Evolutionary conservation across 164 flowering plant genomes (phyloP).

Genomic region (Tetracentron sinense): DNA sequence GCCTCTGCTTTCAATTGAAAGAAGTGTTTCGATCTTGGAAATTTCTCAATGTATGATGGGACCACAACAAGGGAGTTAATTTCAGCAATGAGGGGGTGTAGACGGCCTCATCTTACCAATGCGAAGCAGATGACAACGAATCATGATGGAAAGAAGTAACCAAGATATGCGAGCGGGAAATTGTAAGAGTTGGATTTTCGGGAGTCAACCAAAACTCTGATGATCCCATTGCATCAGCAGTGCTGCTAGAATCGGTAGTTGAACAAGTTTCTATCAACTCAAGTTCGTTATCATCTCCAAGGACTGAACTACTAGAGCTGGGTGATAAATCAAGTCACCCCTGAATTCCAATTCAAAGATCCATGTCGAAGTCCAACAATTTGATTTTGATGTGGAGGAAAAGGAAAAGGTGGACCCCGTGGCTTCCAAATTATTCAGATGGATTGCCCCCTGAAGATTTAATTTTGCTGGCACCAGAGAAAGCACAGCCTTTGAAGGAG

Average conservation of each 20-base stretch:
- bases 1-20: constrained; percentile 18
- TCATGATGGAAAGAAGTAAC: constrained; percentile 12
- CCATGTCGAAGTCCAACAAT: constrained; percentile 3
- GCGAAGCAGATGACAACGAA: constrained; percentile 26
- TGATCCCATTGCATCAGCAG: constrained; percentile 2
- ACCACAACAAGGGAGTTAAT: constrained; percentile 14
- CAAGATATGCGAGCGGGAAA: constrained; percentile 13
- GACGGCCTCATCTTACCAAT: too few species aligned
- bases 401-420: constrained; percentile 18
- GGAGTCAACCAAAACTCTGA: constrained; percentile 5
- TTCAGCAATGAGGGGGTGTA: constrained; percentile 18
- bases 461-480: constrained; percentile 13
- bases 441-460: constrained; percentile 16
- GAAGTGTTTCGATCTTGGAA: constrained; percentile 16
- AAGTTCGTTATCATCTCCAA: constrained; percentile 20
- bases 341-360: constrained; percentile 8
- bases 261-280: constrained; percentile 16
- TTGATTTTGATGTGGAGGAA: too few species aligned
- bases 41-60: constrained; percentile 17
- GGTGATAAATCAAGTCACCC: constrained; percentile 2
- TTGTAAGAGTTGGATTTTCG: constrained; percentile 11
- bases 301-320: constrained; percentile 21
- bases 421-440: constrained; percentile 17
- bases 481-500: constrained; percentile 19
- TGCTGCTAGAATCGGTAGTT: constrained; percentile 12